These are phyloP conservation scores for Citeromyces matritensis DNA, from an alignment of 805 yeast genomes.

Conservation along the genomic window DNA sequence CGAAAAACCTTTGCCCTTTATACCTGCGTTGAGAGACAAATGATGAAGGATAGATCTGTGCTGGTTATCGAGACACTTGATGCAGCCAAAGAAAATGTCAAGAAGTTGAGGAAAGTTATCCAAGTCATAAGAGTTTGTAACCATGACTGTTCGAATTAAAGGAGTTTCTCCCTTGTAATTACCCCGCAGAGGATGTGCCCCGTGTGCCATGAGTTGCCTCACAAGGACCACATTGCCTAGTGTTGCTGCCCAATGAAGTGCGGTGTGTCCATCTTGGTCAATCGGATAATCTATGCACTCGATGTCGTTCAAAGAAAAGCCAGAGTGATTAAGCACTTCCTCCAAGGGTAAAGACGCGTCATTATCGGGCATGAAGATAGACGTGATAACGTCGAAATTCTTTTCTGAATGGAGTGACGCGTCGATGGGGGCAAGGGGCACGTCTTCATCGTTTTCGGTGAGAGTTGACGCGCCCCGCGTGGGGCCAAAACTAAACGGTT, in stretches of 20 bases:
- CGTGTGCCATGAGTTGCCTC: conserved; percentile 46
- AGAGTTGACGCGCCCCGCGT: conserved; percentile 11
- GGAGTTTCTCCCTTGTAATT: conserved; percentile 85
- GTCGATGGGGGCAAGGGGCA: too few relatives aligned
- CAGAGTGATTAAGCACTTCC: too few relatives aligned
- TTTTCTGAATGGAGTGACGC: too few relatives aligned
- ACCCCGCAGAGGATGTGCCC: conserved; percentile 55
- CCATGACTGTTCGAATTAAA: conserved; percentile 69
- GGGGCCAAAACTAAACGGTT: conserved; percentile 1
- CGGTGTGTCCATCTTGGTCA: conserved; percentile 87
- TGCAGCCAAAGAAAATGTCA: conserved; percentile 61
- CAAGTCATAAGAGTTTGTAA: conserved; percentile 69
- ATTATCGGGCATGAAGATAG: conserved; percentile 30
- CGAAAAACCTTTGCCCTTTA: conserved; percentile 59
- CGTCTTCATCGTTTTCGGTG: conserved; percentile 17
- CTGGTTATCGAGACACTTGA: conserved; percentile 47
- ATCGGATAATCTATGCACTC: conserved; percentile 66
- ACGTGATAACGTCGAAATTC: conserved; percentile 33
- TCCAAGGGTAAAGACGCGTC: too few relatives aligned
- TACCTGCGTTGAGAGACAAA: conserved; percentile 67
- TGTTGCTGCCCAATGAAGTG: conserved; percentile 93
- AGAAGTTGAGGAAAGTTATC: conserved; percentile 60
- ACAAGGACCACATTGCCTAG: conserved; percentile 67
- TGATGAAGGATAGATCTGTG: conserved; percentile 80
- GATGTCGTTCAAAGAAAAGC: conserved; percentile 10